A percentile compares a stretch with the other conserved stretches of the same genome.
Conservation (phyloP, 78 protist genomes). For the Dictyostelium capitatum region DNA sequence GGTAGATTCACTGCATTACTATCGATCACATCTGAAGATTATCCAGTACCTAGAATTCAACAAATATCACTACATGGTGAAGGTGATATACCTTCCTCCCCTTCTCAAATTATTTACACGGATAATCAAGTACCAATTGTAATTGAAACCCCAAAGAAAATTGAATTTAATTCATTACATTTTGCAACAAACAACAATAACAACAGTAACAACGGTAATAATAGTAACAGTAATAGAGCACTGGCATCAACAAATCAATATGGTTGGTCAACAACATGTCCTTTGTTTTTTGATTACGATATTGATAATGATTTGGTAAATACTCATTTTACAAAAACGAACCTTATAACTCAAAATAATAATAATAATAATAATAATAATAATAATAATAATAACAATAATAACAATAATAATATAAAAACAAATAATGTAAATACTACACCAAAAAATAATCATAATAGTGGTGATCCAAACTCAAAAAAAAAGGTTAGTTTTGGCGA, state of each 20-base stretch:
- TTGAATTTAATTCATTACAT: background rate
- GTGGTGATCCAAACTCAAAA: background rate
- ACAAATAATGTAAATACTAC: constrained; percentile 14
- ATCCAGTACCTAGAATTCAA: constrained; percentile 26
- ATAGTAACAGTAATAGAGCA: background rate
- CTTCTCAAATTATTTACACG: constrained; percentile 59
- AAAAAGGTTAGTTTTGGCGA: constrained; percentile 38
- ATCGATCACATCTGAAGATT: constrained; percentile 22
- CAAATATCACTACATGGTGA: constrained; percentile 73
- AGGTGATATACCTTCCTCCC: constrained; percentile 64
- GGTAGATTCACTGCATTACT: constrained; percentile 63
- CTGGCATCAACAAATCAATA: background rate
- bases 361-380: background rate
- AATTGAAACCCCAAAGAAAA: constrained; percentile 25
- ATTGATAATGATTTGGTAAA: background rate
- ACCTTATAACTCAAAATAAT: background rate
- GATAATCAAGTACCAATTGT: constrained; percentile 60
- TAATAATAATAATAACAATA: background rate
- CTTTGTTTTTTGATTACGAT: constrained; percentile 19
- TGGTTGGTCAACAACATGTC: background rate
- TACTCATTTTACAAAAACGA: background rate
- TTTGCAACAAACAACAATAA: background rate
- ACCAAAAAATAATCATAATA: constrained; percentile 18
- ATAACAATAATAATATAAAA: background rate
- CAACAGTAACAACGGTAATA: background rate